phyloP scores from a whole-genome alignment of 2,329 filamentous ascomycete species.

The Pseudophaeomoniella oleicola region DNA sequence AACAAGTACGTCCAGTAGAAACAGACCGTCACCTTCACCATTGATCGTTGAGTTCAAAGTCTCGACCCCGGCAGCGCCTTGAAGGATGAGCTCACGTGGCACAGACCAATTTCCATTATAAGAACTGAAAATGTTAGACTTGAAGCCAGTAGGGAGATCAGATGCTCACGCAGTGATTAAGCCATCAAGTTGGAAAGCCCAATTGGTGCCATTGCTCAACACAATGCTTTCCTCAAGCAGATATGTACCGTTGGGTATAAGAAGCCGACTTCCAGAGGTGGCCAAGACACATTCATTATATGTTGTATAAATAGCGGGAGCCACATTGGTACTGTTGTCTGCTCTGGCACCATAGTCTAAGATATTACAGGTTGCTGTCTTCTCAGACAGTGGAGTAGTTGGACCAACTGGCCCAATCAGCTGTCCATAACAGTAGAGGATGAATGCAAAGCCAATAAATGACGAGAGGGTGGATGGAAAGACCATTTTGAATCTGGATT shows the following conservation, averaged over 20 bases:
- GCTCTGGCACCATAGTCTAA: constrained; percentile 16
- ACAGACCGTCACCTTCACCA: constrained; percentile 17
- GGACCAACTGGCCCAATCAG: constrained; percentile 14
- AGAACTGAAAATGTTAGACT: background rate
- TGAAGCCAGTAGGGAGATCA: background rate
- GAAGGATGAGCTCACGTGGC: constrained; percentile 15
- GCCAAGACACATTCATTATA: constrained; percentile 14
- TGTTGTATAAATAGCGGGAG: constrained; percentile 13
- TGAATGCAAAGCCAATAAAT: background rate
- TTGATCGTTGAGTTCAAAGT: constrained; percentile 17
- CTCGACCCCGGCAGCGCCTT: constrained; percentile 15
- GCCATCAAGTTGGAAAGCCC: constrained; percentile 20
- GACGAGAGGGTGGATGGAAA: too few relatives aligned
- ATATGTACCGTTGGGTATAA: constrained; percentile 16
- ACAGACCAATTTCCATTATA: constrained; percentile 14
- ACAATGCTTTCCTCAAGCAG: constrained; percentile 14
- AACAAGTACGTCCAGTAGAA: constrained; percentile 16
- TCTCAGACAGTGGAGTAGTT: constrained; percentile 13
- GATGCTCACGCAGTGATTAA: constrained; percentile 17
- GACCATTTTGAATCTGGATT: too few relatives aligned
- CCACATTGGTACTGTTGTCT: constrained; percentile 18
- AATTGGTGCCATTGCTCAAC: constrained; percentile 17
- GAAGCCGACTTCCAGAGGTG: constrained; percentile 12
- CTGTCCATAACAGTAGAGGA: constrained; percentile 3
- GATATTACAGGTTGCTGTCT: constrained; percentile 17